Evolutionary conservation across 345 rosid genomes (phyloP), one percentile per base, ranked within the genome.

Genomic region (Populus nigra): DNA sequence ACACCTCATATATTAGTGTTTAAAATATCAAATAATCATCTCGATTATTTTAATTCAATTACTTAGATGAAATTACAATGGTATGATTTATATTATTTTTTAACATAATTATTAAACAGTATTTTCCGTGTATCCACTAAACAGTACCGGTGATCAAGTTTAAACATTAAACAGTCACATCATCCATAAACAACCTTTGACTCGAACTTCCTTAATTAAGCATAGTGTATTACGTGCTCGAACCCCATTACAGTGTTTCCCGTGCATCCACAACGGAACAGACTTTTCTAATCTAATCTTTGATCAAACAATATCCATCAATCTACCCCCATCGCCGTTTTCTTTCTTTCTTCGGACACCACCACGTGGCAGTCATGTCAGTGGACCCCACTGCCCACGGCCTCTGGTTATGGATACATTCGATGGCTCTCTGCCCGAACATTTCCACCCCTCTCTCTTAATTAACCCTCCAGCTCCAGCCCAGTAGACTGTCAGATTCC

Each of bases 321-420:
- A 27, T 39, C 61, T 18, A 27, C 29, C 29, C 18, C 68, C 43
- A 53, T n/a, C 81, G 74, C 74, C 82, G 80, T 47, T 79, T 77
- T 41, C 36, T 59, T 47, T 59, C 66, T 70, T 50, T 68, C 77
- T 45, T 68, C 65, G 78, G 83, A 84, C 90, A 86, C 4, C 61
- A 82, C 85, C 90, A 85, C 93, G 86, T 90, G 93, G 90, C 87
- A 71, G 88, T 84, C 89, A 86, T 85, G 86, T 87, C 83, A 83
- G 78, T 65, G 79, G 89, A 83, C 6, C 87, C 88, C 89, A 73
- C 61, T 1, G 8, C 80, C 84, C 87, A 41, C 85, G 69, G 80
- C 86, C 85, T 69, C 80, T 78, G 80, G 77, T 72, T 75, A 78
- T 79, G 81, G 83, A 72, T 85, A 71, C 86, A 76, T 71, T 75